phyloP scores from a whole-genome alignment of 2,329 filamentous ascomycete species.

The Zopfia rhizophila region DNA sequence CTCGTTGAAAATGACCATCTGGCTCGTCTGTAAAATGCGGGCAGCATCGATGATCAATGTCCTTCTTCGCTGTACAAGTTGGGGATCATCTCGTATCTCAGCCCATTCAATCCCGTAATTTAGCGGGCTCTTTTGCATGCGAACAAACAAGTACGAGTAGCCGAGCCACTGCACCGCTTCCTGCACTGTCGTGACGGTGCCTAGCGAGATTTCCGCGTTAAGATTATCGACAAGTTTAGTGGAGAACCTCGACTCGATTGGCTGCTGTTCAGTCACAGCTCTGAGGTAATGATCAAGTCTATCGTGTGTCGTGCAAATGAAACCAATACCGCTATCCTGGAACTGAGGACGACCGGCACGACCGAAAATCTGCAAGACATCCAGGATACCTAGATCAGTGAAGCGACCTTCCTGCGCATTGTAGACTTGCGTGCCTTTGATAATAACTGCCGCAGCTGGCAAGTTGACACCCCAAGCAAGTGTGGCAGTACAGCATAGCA shows the following conservation, averaged over 20 bases:
- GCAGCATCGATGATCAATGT: slow-evolving; percentile 91
- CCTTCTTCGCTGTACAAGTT: slow-evolving; percentile 83
- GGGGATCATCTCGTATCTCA: slow-evolving; percentile 88
- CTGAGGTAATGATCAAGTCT: slow-evolving; percentile 90
- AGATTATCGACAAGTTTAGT: slow-evolving; percentile 94
- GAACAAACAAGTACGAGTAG: slow-evolving; percentile 96
- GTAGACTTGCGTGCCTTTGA: slow-evolving; percentile 98
- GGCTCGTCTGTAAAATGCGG: slow-evolving; percentile 84
- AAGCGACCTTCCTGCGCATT: slow-evolving; percentile 97
- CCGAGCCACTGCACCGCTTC: slow-evolving; percentile 98
- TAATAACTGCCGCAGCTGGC: slow-evolving; percentile 93
- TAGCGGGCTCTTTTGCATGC: slow-evolving; percentile 92
- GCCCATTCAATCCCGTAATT: slow-evolving; percentile 96
- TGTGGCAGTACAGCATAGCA: slow-evolving; percentile 97
- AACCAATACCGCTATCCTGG: slow-evolving; percentile 96
- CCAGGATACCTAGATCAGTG: slow-evolving; percentile 92
- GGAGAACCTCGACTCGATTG: slow-evolving; percentile 97
- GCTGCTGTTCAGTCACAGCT: slow-evolving; percentile 93
- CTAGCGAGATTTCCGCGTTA: slow-evolving; percentile 92
- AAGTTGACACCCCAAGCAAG: slow-evolving; percentile 99
- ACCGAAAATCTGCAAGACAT: slow-evolving; percentile 98
- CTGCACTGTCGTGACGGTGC: slow-evolving; percentile 91
- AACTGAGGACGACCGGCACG: slow-evolving; percentile 98
- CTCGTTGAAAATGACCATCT: slow-evolving; percentile 99
- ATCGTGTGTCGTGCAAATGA: slow-evolving; percentile 97